These are phyloP conservation scores for Aphanomyces stellatus DNA, from an alignment of 352 stramenopile species.

Conservation along the genomic window DNA sequence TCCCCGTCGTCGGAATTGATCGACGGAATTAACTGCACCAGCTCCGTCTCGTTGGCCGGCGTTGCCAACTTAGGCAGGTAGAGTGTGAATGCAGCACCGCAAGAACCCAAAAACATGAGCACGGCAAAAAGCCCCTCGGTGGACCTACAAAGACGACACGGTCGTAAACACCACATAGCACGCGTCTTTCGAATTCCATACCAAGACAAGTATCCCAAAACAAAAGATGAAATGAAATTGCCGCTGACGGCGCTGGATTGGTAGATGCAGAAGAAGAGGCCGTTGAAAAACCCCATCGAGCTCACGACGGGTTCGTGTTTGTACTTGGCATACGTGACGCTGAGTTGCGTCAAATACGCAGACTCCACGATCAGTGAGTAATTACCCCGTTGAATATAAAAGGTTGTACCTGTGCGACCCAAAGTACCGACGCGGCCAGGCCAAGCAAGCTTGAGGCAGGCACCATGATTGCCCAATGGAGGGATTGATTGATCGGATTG, in stretches of 20 bases:
- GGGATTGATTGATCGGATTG: not conserved
- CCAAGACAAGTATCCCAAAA: not conserved
- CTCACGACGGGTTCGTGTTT: not conserved
- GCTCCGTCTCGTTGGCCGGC: not conserved
- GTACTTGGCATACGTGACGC: conserved; percentile 4
- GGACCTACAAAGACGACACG: too few relatives aligned
- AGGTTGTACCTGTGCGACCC: not conserved
- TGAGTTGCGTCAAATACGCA: conserved; percentile 2
- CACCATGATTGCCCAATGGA: conserved; percentile 12
- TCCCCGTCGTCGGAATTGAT: not conserved
- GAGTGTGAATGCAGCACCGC: not conserved
- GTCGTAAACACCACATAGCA: too few relatives aligned
- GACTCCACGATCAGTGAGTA: not conserved
- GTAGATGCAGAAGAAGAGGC: conserved; percentile 3
- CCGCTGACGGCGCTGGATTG: not conserved
- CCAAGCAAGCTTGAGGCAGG: not conserved
- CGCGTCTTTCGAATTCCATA: not conserved
- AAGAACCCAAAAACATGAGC: not conserved
- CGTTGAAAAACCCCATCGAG: conserved; percentile 5
- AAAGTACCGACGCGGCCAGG: not conserved
- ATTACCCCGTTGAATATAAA: not conserved
- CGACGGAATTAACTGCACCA: not conserved
- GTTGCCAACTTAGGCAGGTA: not conserved
- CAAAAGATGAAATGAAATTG: conserved; percentile 6
- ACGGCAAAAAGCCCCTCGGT: not conserved